Percentiles rank a stretch among this genome's conserved stretches.
Evolutionary conservation across 768 basidiomycete species (phyloP).

Genomic region (Agrocybe praecox): DNA sequence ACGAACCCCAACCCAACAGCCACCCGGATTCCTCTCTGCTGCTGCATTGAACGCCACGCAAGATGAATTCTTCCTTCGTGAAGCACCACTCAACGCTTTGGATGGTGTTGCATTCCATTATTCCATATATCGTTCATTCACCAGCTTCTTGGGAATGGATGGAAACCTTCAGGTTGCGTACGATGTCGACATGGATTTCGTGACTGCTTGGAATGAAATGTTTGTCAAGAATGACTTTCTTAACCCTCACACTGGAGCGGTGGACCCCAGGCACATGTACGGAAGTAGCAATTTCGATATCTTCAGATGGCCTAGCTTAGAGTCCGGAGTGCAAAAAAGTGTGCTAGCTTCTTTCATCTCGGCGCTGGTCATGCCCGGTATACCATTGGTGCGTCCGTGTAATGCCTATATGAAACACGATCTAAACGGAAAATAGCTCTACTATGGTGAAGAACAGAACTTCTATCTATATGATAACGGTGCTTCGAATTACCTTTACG

Average conservation of each 20-base stretch:
- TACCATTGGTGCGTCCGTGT: conserved; percentile 57
- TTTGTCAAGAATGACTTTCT: conserved; percentile 87
- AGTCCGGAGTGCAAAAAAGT: conserved; percentile 80
- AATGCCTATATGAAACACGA: not conserved
- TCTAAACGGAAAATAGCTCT: conserved; percentile 45
- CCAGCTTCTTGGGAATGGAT: conserved; percentile 94
- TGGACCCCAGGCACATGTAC: conserved; percentile 89
- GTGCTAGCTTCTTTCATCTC: conserved; percentile 80
- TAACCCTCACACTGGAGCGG: conserved; percentile 60
- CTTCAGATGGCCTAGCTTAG: conserved; percentile 89
- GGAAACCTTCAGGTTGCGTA: conserved; percentile 92
- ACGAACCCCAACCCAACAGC: conserved; percentile 72
- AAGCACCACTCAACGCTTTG: conserved; percentile 58
- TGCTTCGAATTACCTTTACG: conserved; percentile 92
- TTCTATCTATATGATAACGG: conserved; percentile 87
- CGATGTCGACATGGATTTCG: conserved; percentile 80
- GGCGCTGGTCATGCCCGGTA: conserved; percentile 83
- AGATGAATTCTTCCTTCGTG: conserved; percentile 80
- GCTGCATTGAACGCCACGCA: conserved; percentile 63
- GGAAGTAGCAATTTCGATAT: conserved; percentile 96
- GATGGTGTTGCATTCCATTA: conserved; percentile 93
- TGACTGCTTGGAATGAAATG: conserved; percentile 92
- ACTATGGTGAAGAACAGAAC: conserved; percentile 92
- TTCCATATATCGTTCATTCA: conserved; percentile 84
- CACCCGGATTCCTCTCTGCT: conserved; percentile 68